Base-by-base conservation (phyloP, 106 monocot genomes). In the Hemerocallis citrina region DNA sequence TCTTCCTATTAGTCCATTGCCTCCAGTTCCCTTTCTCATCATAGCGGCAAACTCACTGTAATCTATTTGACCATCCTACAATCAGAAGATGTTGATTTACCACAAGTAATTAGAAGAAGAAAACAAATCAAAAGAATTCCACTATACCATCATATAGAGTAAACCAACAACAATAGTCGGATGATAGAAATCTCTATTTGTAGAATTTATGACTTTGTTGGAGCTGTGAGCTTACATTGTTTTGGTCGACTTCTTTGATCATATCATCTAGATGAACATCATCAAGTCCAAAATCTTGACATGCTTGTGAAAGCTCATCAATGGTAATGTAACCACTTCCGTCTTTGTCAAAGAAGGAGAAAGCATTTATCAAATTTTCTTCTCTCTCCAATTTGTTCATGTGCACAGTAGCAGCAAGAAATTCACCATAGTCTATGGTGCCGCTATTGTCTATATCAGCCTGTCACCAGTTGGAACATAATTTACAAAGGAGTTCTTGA, bases 381-480 rank as follows among this genome's bases (percentile, higher is more conserved):
- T 86, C 81, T 21, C 77, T 74, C 57, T 86, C 81, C 40, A 86
- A 54, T 60, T 86, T 86, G 65, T 86, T 86, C 58, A 86, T 46
- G 55, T 86, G 85, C 61, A 86, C 59, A 2, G 81, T 86, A 20
- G 85, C 85, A 12, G 85, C 85, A 20, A 86, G 63, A 57, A 86
- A 86, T 52, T 86, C 85, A 10, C 85, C 85, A 57, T 81, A 86
- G 38, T 86, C 81, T 52, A 86, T 77, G 10, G 81, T 81, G 33
- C 85, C 85, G 51, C 37, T 86, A 68, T 86, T 81, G 68, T 81
- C 85, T 19, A 86, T 77, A 77, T 86, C 85, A 60, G 85, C 85
- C 85, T 85, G 69, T 23, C 29, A 63, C 3, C 5, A 54, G 52
- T 54, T 27, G n/a, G n/a, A n/a, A n/a, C n/a, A n/a, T n/a, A n/a